Evolutionary conservation across 2,329 filamentous ascomycete species (phyloP).

Genomic region (Rhexocercosporidium sp.): DNA sequence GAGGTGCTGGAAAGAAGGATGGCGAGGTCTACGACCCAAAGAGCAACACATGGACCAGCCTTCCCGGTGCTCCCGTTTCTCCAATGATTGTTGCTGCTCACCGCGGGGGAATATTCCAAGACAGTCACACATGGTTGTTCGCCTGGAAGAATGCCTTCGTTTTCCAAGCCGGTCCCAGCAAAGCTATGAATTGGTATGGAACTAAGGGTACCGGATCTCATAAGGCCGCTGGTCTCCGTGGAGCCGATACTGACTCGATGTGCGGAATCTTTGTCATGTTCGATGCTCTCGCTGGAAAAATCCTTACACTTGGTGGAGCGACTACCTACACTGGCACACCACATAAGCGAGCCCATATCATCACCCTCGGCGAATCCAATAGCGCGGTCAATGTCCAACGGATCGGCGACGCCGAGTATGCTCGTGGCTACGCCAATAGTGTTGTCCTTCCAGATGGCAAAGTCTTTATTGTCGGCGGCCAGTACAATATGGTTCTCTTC

Average conservation of each 20-base stretch:
- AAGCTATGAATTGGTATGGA: constrained; percentile 61
- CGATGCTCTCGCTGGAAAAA: constrained; percentile 58
- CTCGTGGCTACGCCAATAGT: constrained; percentile 51
- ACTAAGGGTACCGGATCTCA: constrained; percentile 50
- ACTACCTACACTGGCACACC: constrained; percentile 52
- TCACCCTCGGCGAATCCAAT: constrained; percentile 49
- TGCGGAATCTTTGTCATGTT: constrained; percentile 62
- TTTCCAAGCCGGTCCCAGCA: constrained; percentile 38
- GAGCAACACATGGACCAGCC: constrained; percentile 51
- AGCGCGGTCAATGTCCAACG: constrained; percentile 39
- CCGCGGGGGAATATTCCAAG: constrained; percentile 49
- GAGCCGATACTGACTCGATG: constrained; percentile 56
- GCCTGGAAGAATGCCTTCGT: constrained; percentile 32
- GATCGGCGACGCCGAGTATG: constrained; percentile 45
- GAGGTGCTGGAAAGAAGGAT: background rate
- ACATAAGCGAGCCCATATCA: constrained; percentile 52
- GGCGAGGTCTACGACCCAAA: constrained; percentile 57
- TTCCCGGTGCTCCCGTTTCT: constrained; percentile 50
- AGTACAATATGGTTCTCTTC: constrained; percentile 50
- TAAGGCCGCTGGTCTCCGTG: constrained; percentile 50
- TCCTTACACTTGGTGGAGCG: constrained; percentile 57
- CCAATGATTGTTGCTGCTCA: constrained; percentile 56
- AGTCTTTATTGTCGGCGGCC: constrained; percentile 54
- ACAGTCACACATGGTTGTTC: constrained; percentile 57
- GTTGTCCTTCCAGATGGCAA: constrained; percentile 55